These are phyloP conservation scores for Rhynchospora tenuis DNA, from an alignment of 176 grass and related monocot genomes.

Conservation along the genomic window DNA sequence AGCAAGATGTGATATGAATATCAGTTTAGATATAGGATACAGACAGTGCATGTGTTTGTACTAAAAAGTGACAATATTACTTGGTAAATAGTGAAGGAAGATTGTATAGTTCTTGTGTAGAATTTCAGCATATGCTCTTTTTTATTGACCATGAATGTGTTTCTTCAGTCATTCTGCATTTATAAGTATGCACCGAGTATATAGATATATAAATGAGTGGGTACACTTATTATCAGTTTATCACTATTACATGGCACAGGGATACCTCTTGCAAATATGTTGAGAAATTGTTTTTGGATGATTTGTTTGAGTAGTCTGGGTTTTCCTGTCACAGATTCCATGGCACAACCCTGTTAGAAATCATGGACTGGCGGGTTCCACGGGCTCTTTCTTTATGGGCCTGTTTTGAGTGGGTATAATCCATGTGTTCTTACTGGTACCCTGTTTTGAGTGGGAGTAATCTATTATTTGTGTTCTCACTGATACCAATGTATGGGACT, in stretches of 20 bases:
- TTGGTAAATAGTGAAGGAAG: neutral
- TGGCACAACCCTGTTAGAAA: neutral
- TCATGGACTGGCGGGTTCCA: neutral
- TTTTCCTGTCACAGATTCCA: neutral
- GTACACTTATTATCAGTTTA: neutral
- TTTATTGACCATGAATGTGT: neutral
- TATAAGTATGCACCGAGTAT: neutral
- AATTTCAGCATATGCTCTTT: constrained; percentile 1
- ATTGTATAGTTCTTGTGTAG: neutral
- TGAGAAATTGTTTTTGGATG: neutral
- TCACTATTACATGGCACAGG: neutral
- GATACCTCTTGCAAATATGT: neutral
- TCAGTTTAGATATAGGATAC: neutral
- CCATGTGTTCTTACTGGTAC: too few species aligned
- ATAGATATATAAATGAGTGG: neutral
- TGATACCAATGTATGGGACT: too few species aligned
- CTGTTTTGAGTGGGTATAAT: neutral
- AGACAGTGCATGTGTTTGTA: neutral
- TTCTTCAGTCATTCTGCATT: neutral
- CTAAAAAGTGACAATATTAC: neutral
- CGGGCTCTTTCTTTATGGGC: neutral
- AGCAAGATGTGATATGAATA: neutral
- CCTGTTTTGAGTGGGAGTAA: too few species aligned
- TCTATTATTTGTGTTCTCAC: too few species aligned
- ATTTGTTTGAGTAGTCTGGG: neutral